Evolutionary conservation across 768 basidiomycete genomes (phyloP), one percentile per base, ranked within the genome.

Genomic region (Polyporus arcularius): DNA sequence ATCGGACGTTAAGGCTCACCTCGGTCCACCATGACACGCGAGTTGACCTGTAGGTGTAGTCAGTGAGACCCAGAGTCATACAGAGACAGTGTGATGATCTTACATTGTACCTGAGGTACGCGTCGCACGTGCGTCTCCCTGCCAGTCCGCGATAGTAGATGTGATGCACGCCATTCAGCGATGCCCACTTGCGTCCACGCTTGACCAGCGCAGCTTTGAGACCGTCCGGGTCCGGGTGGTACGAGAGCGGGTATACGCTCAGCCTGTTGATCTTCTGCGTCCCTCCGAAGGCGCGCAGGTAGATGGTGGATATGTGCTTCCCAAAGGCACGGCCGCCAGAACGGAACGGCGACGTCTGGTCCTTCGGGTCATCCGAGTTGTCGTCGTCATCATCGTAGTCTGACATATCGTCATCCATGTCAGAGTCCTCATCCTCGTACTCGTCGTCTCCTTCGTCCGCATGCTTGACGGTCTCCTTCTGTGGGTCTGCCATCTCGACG

Each of bases 1-100:
- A 38, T 28, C 47, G 18, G 40, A 30, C 53, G 28, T 38, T 47
- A 18, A 8, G 28, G 61, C 64, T 38, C 64, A 81, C 79, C 75
- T 68, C 83, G 71, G 66, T 88, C 86, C 45, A 88, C 73, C 84
- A 88, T 86, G 56, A 87, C 80, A 16, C 86, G 75, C 45, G 84
- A 79, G 43, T 76, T 79, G 42, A 86, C 77, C 85, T 85, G 59
- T 32, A 15, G 40, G 26, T 18, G n/a, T n/a, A n/a, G 39, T 26
- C 31, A 15, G 51, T 15, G 4, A 26, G 28, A 52, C 39, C n/a
- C 4, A 38, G 50, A 31, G 21, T 16, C 35, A 15, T 31, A 9
- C 11, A 15, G 39, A 39, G 26, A 30, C 16, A 47, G 59, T 26
- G 21, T 26, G 2, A 26, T 26, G 21, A 26, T 26, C 54, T 58